Conservation (phyloP, 441 rosid genomes). For the Cnidoscolus chayamansa region DNA sequence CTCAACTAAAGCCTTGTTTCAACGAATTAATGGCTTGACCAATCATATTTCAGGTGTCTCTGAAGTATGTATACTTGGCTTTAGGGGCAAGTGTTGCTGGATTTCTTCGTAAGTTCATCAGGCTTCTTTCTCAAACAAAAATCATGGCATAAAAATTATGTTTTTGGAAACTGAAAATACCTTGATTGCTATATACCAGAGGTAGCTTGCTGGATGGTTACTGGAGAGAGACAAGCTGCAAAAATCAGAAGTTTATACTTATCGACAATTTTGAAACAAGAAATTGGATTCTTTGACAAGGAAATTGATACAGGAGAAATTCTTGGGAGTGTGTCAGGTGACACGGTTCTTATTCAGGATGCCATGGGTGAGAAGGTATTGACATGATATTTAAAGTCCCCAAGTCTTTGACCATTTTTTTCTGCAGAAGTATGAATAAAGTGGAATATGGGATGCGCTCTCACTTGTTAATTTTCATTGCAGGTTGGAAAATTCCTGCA, state of each 20-base stretch:
- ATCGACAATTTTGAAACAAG: conserved; percentile 69
- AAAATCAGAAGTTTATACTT: conserved; percentile 61
- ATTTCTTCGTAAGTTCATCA: conserved; percentile 54
- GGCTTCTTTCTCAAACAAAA: not conserved
- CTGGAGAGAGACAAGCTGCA: conserved; percentile 76
- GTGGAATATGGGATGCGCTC: not conserved
- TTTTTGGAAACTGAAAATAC: not conserved
- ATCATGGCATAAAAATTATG: not conserved
- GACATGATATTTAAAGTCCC: not conserved
- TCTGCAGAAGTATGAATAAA: not conserved
- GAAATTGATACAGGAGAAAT: conserved; percentile 71
- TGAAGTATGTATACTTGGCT: conserved; percentile 58
- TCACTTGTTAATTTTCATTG: conserved; percentile 11
- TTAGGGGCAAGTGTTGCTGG: conserved; percentile 51
- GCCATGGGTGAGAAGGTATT: conserved; percentile 84
- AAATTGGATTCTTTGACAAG: conserved; percentile 64
- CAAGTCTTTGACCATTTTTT: not conserved
- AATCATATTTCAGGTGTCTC: conserved; percentile 41
- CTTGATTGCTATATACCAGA: conserved; percentile 33
- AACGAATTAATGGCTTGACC: not conserved
- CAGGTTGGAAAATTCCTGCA: conserved; percentile 77
- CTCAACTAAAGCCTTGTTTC: not conserved
- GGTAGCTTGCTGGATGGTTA: conserved; percentile 72
- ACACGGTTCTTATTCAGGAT: conserved; percentile 70
- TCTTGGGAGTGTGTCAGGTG: conserved; percentile 77